Conservation (phyloP, 768 basidiomycete genomes). For the Coprinellus aureogranulatus region DNA sequence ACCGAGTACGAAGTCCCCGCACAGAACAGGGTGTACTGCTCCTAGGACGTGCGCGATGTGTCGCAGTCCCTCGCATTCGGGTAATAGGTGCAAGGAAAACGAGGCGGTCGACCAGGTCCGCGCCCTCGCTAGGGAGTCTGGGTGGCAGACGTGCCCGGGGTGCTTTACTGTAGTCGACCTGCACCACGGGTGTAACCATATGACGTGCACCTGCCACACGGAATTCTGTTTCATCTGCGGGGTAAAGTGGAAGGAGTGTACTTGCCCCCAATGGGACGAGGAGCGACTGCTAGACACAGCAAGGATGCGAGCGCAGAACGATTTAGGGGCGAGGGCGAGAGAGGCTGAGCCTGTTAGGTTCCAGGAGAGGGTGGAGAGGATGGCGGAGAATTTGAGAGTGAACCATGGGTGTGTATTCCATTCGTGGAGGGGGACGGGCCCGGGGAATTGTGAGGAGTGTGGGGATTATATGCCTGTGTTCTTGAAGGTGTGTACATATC, state of each 20-base stretch:
- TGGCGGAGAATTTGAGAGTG: constrained; percentile 37
- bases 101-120: constrained; percentile 39
- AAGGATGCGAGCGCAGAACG: constrained; percentile 42
- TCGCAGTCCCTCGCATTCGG: constrained; percentile 9
- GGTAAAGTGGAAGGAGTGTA: constrained; percentile 58
- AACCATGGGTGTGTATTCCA: constrained; percentile 52
- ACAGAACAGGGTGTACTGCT: constrained; percentile 17
- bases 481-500: constrained; percentile 51
- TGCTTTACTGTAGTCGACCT: constrained; percentile 59
- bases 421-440: constrained; percentile 46
- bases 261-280: constrained; percentile 67
- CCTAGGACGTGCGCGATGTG: no score
- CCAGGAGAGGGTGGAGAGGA: constrained; percentile 28
- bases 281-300: constrained; percentile 38
- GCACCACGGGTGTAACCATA: constrained; percentile 58
- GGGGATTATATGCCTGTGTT: constrained; percentile 36
- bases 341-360: constrained; percentile 27
- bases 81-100: constrained; percentile 24
- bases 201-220: constrained; percentile 56
- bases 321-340: constrained; percentile 25
- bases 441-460: constrained; percentile 48
- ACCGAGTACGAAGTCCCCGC: constrained; percentile 17
- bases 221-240: constrained; percentile 70
- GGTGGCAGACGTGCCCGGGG: constrained; percentile 65
- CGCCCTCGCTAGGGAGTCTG: constrained; percentile 41